Conservation (phyloP, 2,329 filamentous ascomycete genomes). For the Alternaria sp. region DNA sequence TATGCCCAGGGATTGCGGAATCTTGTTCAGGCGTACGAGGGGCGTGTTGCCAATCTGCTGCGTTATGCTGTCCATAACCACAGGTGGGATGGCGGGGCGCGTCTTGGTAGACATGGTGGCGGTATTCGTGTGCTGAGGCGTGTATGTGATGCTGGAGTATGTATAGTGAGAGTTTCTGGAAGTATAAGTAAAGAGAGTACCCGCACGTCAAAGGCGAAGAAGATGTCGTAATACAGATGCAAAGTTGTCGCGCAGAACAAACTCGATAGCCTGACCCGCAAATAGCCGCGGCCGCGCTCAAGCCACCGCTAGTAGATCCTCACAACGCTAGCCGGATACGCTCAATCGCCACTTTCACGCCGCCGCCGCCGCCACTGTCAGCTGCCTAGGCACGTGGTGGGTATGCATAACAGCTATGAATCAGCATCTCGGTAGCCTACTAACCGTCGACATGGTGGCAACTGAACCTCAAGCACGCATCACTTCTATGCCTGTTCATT, state of each 20-base stretch:
- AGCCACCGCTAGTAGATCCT: conserved; percentile 15
- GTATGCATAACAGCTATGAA: not conserved
- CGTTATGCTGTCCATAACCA: conserved; percentile 70
- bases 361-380: not conserved
- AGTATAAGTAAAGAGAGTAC: not conserved
- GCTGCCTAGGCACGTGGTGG: not conserved
- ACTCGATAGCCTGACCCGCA: conserved; percentile 16
- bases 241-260: conserved; percentile 20
- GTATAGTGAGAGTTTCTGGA: not conserved
- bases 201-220: conserved; percentile 4
- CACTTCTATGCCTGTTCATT: not conserved
- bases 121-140: not conserved
- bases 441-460: not conserved
- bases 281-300: conserved; percentile 22
- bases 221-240: not conserved
- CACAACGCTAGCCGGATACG: not conserved
- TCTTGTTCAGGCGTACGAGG: conserved; percentile 90
- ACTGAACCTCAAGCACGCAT: not conserved
- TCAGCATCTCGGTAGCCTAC: not conserved
- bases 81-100: conserved; percentile 59
- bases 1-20: conserved; percentile 89
- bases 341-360: not conserved
- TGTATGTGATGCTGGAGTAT: not conserved
- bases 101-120: conserved; percentile 56
- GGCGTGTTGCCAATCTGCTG: conserved; percentile 95